Percentiles rank a stretch among this genome's conserved stretches.
These are phyloP conservation scores for Phyllostachys edulis DNA, from an alignment of 176 grass and related monocot genomes.

Conservation along the genomic window DNA sequence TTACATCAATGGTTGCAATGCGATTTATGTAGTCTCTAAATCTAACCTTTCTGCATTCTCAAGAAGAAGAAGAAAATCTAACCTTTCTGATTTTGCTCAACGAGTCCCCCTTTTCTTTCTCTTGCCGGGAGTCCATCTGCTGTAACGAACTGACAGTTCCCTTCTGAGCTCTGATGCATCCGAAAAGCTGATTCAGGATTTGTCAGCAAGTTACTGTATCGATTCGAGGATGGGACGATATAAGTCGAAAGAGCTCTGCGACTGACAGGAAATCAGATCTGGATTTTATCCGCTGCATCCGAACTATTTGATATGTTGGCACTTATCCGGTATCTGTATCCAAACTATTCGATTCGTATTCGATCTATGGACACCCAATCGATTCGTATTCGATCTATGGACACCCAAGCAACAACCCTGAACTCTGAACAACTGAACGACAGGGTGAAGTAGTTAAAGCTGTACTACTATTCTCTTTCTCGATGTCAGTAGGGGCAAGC, in stretches of 20 bases:
- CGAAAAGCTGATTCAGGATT: not conserved
- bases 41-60: not conserved
- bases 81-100: not conserved
- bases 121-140: not conserved
- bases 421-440: not conserved
- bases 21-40: conserved; percentile 1
- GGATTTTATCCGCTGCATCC: too few relatives aligned
- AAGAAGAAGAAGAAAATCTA: too few relatives aligned
- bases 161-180: not conserved
- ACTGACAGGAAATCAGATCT: not conserved
- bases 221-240: not conserved
- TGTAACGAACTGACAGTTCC: not conserved
- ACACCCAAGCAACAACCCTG: too few relatives aligned
- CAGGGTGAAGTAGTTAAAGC: too few relatives aligned
- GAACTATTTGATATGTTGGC: too few relatives aligned
- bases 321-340: too few relatives aligned
- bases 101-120: not conserved
- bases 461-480: not conserved
- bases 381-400: too few relatives aligned
- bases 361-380: too few relatives aligned
- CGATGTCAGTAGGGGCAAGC: not conserved
- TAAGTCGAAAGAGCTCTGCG: not conserved
- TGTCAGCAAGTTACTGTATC: not conserved
- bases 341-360: too few relatives aligned
- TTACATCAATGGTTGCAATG: not conserved